Evolutionary conservation across 108 stramenopile species (phyloP).

Genomic region (Nannochloropsis salina): DNA sequence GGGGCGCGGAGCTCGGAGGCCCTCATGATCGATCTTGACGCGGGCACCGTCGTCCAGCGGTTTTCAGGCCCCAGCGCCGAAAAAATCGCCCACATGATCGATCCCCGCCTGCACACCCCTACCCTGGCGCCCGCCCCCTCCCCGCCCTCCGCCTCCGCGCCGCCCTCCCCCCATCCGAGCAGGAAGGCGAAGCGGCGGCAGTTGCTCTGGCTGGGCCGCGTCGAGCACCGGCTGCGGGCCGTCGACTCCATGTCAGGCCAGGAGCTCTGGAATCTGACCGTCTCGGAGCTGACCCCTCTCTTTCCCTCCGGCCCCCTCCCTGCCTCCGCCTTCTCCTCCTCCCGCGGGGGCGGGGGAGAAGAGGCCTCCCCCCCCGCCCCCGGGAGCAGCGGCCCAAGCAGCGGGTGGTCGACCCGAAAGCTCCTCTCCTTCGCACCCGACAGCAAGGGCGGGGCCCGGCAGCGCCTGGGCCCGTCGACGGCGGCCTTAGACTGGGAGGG

Average conservation of each 20-base stretch:
- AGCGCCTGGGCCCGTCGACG: too few relatives aligned
- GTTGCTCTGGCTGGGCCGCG: slow-evolving; percentile 38
- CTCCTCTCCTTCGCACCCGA: not conserved
- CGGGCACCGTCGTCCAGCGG: slow-evolving; percentile 38
- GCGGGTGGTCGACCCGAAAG: not conserved
- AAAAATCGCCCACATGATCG: slow-evolving; percentile 15
- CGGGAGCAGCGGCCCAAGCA: not conserved
- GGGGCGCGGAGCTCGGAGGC: slow-evolving; percentile 32
- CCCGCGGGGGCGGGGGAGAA: too few relatives aligned
- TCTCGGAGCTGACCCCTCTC: slow-evolving; percentile 27
- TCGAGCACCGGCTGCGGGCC: slow-evolving; percentile 37
- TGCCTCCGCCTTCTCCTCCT: not conserved
- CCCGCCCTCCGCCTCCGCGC: not conserved
- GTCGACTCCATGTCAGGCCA: slow-evolving; percentile 42
- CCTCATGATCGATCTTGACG: slow-evolving; percentile 31
- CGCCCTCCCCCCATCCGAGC: not conserved
- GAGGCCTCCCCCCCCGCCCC: not conserved
- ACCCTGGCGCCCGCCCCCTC: not conserved
- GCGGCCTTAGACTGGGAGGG: not conserved
- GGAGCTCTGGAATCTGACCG: slow-evolving; percentile 45
- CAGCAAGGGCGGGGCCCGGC: too few relatives aligned
- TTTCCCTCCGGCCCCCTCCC: not conserved
- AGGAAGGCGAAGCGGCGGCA: not conserved
- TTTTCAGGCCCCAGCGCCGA: not conserved
- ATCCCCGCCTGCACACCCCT: not conserved